These are phyloP conservation scores for Monilinia fructigena DNA, from an alignment of 2,329 filamentous ascomycete genomes.

Conservation along the genomic window DNA sequence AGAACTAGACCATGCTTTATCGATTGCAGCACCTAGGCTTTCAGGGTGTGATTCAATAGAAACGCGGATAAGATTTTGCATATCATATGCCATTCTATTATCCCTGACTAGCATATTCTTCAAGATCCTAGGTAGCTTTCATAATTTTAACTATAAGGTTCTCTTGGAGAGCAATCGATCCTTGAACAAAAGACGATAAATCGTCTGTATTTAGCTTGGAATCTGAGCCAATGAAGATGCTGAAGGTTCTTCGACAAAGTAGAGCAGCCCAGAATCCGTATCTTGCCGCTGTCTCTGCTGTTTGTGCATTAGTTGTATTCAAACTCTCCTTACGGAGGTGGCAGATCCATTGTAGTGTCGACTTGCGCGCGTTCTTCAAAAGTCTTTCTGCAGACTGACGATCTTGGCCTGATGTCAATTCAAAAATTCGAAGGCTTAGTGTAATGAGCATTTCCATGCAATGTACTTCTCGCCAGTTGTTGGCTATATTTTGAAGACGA, in stretches of 20 bases:
- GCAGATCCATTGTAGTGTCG: slow-evolving; percentile 52
- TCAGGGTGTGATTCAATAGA: slow-evolving; percentile 39
- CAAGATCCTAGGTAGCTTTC: slow-evolving; percentile 39
- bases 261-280: slow-evolving; percentile 57
- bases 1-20: slow-evolving; percentile 46
- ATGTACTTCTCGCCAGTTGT: slow-evolving; percentile 59
- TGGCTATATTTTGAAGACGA: slow-evolving; percentile 48
- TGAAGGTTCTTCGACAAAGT: slow-evolving; percentile 53
- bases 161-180: slow-evolving; percentile 49
- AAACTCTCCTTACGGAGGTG: slow-evolving; percentile 48
- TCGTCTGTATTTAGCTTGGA: slow-evolving; percentile 21
- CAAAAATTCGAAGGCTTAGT: slow-evolving; percentile 45
- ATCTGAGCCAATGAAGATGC: too few relatives aligned
- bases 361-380: slow-evolving; percentile 45
- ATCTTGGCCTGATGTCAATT: slow-evolving; percentile 27
- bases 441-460: slow-evolving; percentile 59
- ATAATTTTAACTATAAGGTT: slow-evolving; percentile 44
- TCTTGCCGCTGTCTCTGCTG: slow-evolving; percentile 42
- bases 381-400: slow-evolving; percentile 33
- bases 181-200: slow-evolving; percentile 41
- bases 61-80: slow-evolving; percentile 41
- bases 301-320: slow-evolving; percentile 42
- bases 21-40: slow-evolving; percentile 42
- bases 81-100: slow-evolving; percentile 44
- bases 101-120: slow-evolving; percentile 49